Evolutionary conservation across 495 filamentous ascomycete genomes (phyloP).

Genomic region (Podospora pseudopauciseta): DNA sequence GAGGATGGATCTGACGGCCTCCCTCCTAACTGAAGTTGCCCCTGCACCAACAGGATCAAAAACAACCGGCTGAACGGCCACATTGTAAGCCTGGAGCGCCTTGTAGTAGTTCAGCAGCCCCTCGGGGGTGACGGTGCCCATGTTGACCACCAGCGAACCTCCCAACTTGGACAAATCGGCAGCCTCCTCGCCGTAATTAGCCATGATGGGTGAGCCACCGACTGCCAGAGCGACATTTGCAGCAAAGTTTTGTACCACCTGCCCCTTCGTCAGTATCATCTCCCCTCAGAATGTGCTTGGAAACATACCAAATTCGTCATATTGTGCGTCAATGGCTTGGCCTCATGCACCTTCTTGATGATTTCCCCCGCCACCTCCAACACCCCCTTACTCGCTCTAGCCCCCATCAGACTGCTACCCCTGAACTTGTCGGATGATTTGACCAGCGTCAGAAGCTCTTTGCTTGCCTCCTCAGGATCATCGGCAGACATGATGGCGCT

Average conservation of each 20-base stretch:
- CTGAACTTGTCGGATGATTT: slow-evolving; percentile 11
- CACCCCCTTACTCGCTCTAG: slow-evolving; percentile 34
- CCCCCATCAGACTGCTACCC: neutral
- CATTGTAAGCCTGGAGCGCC: slow-evolving; percentile 71
- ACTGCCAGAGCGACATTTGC: slow-evolving; percentile 83
- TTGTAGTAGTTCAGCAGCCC: slow-evolving; percentile 61
- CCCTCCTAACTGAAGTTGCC: slow-evolving; percentile 70
- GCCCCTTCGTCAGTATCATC: neutral
- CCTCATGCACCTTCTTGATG: slow-evolving; percentile 54
- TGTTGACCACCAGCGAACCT: slow-evolving; percentile 80
- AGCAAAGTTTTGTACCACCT: slow-evolving; percentile 86
- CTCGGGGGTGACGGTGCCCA: slow-evolving; percentile 81
- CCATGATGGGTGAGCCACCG: slow-evolving; percentile 92
- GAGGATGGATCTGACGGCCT: slow-evolving; percentile 69
- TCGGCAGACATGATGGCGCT: slow-evolving; percentile 78
- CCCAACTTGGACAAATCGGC: slow-evolving; percentile 65
- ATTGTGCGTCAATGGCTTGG: slow-evolving; percentile 81
- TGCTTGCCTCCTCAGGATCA: slow-evolving; percentile 59
- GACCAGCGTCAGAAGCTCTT: slow-evolving; percentile 50
- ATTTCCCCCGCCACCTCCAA: slow-evolving; percentile 55
- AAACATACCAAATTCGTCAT: slow-evolving; percentile 74
- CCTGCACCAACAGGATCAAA: slow-evolving; percentile 92
- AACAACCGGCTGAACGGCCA: slow-evolving; percentile 65
- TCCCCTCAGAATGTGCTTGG: neutral
- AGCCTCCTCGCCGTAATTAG: slow-evolving; percentile 80